phyloP scores from a whole-genome alignment of 106 monocot genomes.

The Apostasia ramifera region DNA sequence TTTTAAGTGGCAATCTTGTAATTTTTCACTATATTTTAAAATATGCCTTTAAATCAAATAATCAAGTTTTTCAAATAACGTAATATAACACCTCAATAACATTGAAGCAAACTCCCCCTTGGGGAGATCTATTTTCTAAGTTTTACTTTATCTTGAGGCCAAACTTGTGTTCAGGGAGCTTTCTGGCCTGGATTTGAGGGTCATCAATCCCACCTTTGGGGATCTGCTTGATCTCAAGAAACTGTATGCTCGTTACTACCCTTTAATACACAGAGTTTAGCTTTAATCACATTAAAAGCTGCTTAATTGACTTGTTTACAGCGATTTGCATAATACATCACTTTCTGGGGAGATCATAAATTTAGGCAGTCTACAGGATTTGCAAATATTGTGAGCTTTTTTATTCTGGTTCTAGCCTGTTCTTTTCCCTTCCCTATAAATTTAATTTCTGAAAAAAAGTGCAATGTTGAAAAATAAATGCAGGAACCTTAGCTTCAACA shows the following conservation, averaged over 20 bases:
- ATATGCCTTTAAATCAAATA: too few species aligned
- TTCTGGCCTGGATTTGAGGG: slow-evolving; percentile 32
- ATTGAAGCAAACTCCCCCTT: too few species aligned
- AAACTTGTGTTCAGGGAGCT: slow-evolving; percentile 21
- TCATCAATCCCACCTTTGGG: slow-evolving; percentile 38
- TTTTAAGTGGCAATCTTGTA: too few species aligned
- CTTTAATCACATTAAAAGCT: too few species aligned
- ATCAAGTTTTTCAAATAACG: too few species aligned
- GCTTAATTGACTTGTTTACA: slow-evolving; percentile 11
- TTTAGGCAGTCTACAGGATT: slow-evolving; percentile 40
- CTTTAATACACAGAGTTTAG: not conserved
- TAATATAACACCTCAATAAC: too few species aligned
- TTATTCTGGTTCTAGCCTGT: not conserved
- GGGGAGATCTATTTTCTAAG: too few species aligned
- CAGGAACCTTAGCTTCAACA: slow-evolving; percentile 63
- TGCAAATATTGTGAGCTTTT: slow-evolving; percentile 32
- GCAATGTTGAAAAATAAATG: not conserved
- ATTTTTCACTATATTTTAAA: too few species aligned
- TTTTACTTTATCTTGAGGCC: too few species aligned
- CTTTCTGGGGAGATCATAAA: slow-evolving; percentile 42
- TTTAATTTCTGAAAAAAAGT: not conserved
- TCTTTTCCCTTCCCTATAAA: not conserved
- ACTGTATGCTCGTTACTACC: slow-evolving; percentile 14
- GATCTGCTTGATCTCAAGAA: slow-evolving; percentile 41
- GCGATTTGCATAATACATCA: slow-evolving; percentile 52